These are phyloP conservation scores for Ophiostoma sp. DNA, from an alignment of 2,329 filamentous ascomycete genomes.

Conservation along the genomic window DNA sequence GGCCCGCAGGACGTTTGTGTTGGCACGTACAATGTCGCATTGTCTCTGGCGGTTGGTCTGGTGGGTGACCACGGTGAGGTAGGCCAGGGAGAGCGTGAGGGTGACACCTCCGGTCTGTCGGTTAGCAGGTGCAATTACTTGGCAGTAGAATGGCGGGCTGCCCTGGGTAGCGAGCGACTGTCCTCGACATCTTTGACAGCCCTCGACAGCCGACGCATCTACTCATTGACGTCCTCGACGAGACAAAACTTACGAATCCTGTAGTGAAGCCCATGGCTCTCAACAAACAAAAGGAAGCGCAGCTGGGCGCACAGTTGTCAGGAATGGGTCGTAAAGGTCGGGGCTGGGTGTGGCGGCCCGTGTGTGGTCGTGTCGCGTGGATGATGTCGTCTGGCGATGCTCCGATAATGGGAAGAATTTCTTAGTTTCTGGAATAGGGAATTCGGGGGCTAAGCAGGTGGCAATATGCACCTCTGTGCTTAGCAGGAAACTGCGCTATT, in stretches of 20 bases:
- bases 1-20: slow-evolving; percentile 49
- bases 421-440: slow-evolving; percentile 11
- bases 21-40: slow-evolving; percentile 51
- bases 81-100: slow-evolving; percentile 67
- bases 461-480: background rate
- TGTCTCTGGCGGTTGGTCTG: slow-evolving; percentile 60
- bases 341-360: background rate
- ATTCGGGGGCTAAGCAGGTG: background rate
- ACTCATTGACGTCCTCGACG: too few relatives aligned
- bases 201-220: background rate
- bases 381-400: slow-evolving; percentile 9
- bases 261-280: slow-evolving; percentile 64
- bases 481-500: slow-evolving; percentile 19
- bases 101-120: slow-evolving; percentile 67
- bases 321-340: background rate
- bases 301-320: background rate
- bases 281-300: background rate
- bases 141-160: background rate
- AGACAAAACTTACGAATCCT: slow-evolving; percentile 58
- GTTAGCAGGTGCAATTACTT: background rate
- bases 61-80: slow-evolving; percentile 66
- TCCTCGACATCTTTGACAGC: too few relatives aligned
- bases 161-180: background rate
- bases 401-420: slow-evolving; percentile 9
- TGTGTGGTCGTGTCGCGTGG: slow-evolving; percentile 12